Base-by-base conservation (phyloP, 106 monocot species). In the Dioscorea alata region DNA sequence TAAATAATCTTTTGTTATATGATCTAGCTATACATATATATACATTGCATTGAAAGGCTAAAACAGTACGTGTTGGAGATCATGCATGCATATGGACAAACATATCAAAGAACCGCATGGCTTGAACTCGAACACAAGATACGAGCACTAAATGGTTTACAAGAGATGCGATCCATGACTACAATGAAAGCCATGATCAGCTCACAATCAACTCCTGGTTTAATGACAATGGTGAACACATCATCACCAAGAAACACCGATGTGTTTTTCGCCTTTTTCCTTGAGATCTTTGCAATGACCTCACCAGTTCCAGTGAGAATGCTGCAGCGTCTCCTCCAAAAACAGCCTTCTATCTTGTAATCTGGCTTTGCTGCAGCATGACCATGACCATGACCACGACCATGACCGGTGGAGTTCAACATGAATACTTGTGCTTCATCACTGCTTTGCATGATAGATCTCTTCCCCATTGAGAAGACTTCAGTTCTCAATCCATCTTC, bases 141-240 rank as follows among this genome's bases (percentile, higher is more conserved):
- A 25, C 81, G 70, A 15, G 75, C 59, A 1, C 28, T 28, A 57
- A 18, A 75, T 32, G 74, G 74, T 68, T 75, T 86, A 60, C 50
- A 61, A 75, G 83, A 88, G 20, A 88, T 88, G 19, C 90, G 77
- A 57, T 94, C 94, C 91, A 95, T 75, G 57, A 91, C 70, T 8
- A 91, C 81, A 0, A 95, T 74, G 31, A 95, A 79, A 31, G 91
- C 95, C 86, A 95, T 86, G 19, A 95, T 33, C 63, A 95, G 66
- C 72, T 88, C 68, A 33, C 76, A 68, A 24, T 88, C 83, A 15
- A 75, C 49, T 1, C 83, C 79, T n/a, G 88, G 79, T 13, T 74
- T 57, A 18, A 95, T 54, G 1, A 64, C 61, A 17, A 95, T 72
- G 69, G 71, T 86, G 74, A 95, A 95, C 16, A 95, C 91, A 33